phyloP scores from a whole-genome alignment of 371 early-diverging fungal species.

The Mucor ambiguus region DNA sequence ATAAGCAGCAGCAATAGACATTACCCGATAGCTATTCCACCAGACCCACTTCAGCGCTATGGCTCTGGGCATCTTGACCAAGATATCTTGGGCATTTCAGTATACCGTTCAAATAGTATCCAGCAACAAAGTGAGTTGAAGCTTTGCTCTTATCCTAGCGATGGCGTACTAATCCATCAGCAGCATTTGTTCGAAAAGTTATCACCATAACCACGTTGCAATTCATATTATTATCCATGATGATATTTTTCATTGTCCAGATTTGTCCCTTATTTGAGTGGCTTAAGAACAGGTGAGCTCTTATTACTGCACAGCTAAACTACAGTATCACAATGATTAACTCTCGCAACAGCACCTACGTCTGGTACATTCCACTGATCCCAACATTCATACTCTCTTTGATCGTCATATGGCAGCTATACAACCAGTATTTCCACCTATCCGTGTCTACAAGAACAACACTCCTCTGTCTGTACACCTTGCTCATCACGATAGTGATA shows the following conservation, averaged over 20 bases:
- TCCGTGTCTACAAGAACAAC: slow-evolving; percentile 3
- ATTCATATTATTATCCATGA: slow-evolving; percentile 57
- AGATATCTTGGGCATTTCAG: slow-evolving; percentile 31
- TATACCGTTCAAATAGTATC: slow-evolving; percentile 18
- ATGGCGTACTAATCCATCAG: not conserved
- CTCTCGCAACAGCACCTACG: slow-evolving; percentile 10
- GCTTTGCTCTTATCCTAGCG: not conserved
- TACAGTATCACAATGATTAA: not conserved
- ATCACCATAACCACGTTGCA: slow-evolving; percentile 44
- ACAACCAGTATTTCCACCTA: slow-evolving; percentile 19
- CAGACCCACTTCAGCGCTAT: slow-evolving; percentile 24
- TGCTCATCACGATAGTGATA: slow-evolving; percentile 12
- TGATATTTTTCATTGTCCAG: slow-evolving; percentile 15
- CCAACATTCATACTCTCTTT: slow-evolving; percentile 10
- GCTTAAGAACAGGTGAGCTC: slow-evolving; percentile 21
- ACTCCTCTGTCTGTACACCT: slow-evolving; percentile 3
- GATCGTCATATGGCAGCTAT: slow-evolving; percentile 25
- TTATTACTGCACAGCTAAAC: not conserved
- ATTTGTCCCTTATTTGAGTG: slow-evolving; percentile 29
- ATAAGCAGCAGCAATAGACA: slow-evolving; percentile 8
- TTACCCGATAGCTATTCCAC: slow-evolving; percentile 17
- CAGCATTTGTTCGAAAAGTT: slow-evolving; percentile 28
- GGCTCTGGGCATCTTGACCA: slow-evolving; percentile 29
- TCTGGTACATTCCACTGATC: slow-evolving; percentile 24
- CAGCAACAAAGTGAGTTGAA: slow-evolving; percentile 25